Percentiles rank a stretch among this genome's conserved stretches.
Evolutionary conservation across 23 red algal species (phyloP).

Genomic region (Gracilaria gracilis): DNA sequence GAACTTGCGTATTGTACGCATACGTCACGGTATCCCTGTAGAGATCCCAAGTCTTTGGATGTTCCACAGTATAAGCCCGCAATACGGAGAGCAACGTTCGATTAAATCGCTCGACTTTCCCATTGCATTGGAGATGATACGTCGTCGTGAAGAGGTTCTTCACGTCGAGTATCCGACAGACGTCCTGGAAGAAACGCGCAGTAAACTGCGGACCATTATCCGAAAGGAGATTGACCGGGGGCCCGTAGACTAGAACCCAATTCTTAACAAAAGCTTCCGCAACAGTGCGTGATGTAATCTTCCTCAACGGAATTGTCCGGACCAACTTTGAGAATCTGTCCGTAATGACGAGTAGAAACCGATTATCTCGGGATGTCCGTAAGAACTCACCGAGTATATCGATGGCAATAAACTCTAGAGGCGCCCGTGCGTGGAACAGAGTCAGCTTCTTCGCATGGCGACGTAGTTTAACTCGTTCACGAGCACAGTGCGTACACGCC

Average conservation of each 20-base stretch:
- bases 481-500: too few species aligned
- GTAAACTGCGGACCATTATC: too few species aligned
- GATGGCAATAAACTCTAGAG: background rate
- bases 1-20: constrained; percentile 8
- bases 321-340: background rate
- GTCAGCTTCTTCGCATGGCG: too few species aligned
- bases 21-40: constrained; percentile 15
- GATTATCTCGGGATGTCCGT: background rate
- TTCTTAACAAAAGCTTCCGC: background rate
- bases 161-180: constrained; percentile 1
- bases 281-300: background rate
- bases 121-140: constrained; percentile 8
- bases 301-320: background rate
- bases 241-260: constrained; percentile 9
- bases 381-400: constrained; percentile 17
- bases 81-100: background rate
- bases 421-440: background rate
- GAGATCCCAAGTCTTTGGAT: background rate
- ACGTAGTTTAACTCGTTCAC: too few species aligned
- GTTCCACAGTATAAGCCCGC: constrained; percentile 22
- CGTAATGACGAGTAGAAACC: background rate
- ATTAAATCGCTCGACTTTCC: background rate
- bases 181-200: constrained; percentile 14
- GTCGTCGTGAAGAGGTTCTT: constrained; percentile 39
- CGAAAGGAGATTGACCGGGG: background rate